A percentile compares a stretch with the other conserved stretches of the same genome.
Evolutionary conservation across 139 green algal genomes (phyloP).

Genomic region (Chlamydomonas schloesseri): DNA sequence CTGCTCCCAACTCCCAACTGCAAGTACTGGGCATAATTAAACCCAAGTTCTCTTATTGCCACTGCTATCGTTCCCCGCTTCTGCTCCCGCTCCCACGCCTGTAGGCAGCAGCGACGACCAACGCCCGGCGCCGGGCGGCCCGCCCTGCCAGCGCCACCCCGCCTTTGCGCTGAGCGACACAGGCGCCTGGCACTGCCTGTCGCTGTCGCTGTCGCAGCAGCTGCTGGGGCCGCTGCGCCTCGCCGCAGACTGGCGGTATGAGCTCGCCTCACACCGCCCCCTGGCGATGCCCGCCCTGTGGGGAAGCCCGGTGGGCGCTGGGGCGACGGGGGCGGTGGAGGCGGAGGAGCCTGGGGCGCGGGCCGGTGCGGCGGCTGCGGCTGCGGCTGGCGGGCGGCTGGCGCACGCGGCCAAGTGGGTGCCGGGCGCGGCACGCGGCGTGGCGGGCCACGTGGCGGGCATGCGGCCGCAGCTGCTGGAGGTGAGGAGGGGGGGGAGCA

Average conservation of each 20-base stretch:
- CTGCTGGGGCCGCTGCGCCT: slow-evolving; percentile 79
- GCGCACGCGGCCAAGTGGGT: background rate
- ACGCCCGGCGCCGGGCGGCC: background rate
- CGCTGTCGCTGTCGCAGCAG: slow-evolving; percentile 78
- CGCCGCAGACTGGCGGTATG: slow-evolving; percentile 73
- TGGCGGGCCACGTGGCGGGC: slow-evolving; percentile 45
- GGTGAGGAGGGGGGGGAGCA: too few relatives aligned
- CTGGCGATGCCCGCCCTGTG: slow-evolving; percentile 1
- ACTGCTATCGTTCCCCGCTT: too few relatives aligned
- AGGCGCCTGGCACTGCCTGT: slow-evolving; percentile 79
- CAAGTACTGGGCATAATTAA: too few relatives aligned
- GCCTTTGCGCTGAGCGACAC: slow-evolving; percentile 78
- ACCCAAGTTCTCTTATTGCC: too few relatives aligned
- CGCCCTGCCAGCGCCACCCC: slow-evolving; percentile 37
- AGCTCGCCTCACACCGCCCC: slow-evolving; percentile 60
- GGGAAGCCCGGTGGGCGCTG: background rate
- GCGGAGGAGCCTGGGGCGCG: background rate
- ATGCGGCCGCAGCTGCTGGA: slow-evolving; percentile 75
- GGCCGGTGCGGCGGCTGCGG: background rate
- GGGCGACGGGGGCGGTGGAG: background rate
- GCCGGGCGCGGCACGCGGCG: background rate
- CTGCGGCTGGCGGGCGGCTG: background rate
- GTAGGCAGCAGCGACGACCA: background rate
- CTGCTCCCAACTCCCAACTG: too few relatives aligned
- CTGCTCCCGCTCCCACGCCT: too few relatives aligned